phyloP scores from a whole-genome alignment of 106 monocot species.

The Dioscorea zingiberensis region DNA sequence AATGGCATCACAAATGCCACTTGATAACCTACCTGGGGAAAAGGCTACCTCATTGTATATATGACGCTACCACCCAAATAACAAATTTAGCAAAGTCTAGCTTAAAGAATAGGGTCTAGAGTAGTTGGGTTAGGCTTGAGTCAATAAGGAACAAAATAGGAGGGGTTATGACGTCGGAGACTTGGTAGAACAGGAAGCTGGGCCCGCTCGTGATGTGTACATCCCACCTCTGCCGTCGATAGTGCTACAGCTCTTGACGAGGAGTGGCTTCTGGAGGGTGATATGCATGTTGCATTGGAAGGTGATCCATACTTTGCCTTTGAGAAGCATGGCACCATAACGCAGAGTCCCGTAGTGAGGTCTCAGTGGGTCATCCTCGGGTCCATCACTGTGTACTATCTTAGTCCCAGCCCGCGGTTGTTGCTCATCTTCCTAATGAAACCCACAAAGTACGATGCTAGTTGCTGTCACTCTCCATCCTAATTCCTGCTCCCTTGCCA shows the following conservation, averaged over 20 bases:
- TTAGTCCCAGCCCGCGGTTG: conserved; percentile 28
- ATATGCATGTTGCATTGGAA: conserved; percentile 30
- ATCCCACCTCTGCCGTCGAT: conserved; percentile 34
- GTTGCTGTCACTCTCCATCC: conserved; percentile 20
- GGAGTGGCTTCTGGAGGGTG: conserved; percentile 20
- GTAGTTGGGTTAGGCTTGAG: too few relatives aligned
- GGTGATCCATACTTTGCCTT: conserved; percentile 38
- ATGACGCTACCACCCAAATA: too few relatives aligned
- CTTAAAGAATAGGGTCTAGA: too few relatives aligned
- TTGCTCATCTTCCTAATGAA: conserved; percentile 39
- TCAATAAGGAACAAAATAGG: too few relatives aligned
- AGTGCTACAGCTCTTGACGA: conserved; percentile 33
- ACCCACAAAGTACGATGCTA: conserved; percentile 30
- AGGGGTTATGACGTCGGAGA: conserved; percentile 32
- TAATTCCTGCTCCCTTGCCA: conserved; percentile 19
- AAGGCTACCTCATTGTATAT: too few relatives aligned
- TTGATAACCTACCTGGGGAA: too few relatives aligned
- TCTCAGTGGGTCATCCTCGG: conserved; percentile 27
- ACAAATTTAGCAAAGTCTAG: too few relatives aligned
- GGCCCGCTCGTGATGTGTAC: conserved; percentile 35
- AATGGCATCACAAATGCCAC: too few relatives aligned
- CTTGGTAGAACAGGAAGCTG: conserved; percentile 29
- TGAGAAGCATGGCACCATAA: conserved; percentile 18
- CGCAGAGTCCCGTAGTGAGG: conserved; percentile 29
- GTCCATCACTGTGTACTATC: conserved; percentile 27